Evolutionary conservation across 192 early-diverging fungal genomes (phyloP), one percentile per base, ranked within the genome.

Genomic region (Obelidium mucronatum): DNA sequence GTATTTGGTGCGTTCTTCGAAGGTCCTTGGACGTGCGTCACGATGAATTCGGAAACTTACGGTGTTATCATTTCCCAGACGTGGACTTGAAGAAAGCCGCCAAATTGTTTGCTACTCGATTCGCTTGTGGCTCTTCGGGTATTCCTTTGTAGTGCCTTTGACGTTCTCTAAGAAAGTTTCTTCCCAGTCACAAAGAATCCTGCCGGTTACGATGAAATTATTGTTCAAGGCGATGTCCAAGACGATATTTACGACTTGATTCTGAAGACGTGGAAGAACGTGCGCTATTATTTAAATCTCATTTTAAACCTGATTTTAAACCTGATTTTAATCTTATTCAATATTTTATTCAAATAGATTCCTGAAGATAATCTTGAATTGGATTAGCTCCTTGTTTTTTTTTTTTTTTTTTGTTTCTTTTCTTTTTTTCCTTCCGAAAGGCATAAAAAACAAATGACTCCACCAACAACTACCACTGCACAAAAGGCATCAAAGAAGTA

Each of bases 81-180:
- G 91, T 99, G 44, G 97, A 99, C 74, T 83, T 99, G 66, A 99
- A 98, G 77, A 96, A 96, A 81, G 96, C 95, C 1, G 94, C 97
- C 69, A 99, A 99, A 84, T 77, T 90, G 73, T 96, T 99, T 87
- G 95, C 97, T 48, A 94, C 88, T 72, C 94, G 94, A 80, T 99
- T 97, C 85, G 97, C 97, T 19, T 94, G 93, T 80, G 96, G 97
- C 42, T 91, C 94, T n/a, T 95, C 94, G 15, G 70, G 70, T 72
- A 48, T 48, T 6, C 8, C 8, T 48, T 6, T 15, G 44, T 26
- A 40, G 19, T 37, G 8, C n/a, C n/a, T 37, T 66, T 66, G 22
- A 65, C 31, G 0, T 35, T 3, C 39, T 42, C 39, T 40, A 11
- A 36, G 3, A 11, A 1, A n/a, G n/a, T 11, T 30, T 24, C 1